A percentile compares a stretch with the other conserved stretches of the same genome.
Conservation (phyloP, 2,329 filamentous ascomycete genomes). For the Hypomyces perniciosus region DNA sequence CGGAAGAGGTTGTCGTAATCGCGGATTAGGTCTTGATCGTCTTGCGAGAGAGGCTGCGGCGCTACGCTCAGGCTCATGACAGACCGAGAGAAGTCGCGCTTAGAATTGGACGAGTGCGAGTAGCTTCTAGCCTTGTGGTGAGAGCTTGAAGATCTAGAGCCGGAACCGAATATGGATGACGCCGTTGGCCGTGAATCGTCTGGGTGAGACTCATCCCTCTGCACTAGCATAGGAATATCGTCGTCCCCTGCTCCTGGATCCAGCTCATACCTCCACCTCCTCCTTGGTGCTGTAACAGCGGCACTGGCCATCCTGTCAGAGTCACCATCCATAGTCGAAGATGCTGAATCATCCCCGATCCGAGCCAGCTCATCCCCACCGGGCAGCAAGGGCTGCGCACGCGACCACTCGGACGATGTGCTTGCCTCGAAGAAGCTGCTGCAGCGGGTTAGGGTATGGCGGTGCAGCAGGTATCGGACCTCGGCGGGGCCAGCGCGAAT, state of each 20-base stretch:
- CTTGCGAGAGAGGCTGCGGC: conserved; percentile 42
- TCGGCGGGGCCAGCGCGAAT: conserved; percentile 58
- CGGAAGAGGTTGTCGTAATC: conserved; percentile 96
- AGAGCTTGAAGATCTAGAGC: conserved; percentile 44
- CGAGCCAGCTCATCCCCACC: conserved; percentile 44
- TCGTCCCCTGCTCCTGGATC: conserved; percentile 67
- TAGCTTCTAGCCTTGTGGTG: conserved; percentile 31
- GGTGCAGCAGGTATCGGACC: conserved; percentile 80
- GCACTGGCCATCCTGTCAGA: not conserved
- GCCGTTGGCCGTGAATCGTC: conserved; percentile 6
- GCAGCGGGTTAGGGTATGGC: conserved; percentile 79
- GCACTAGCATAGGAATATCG: conserved; percentile 82
- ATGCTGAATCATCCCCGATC: conserved; percentile 41
- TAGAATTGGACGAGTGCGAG: conserved; percentile 45
- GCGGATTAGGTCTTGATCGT: conserved; percentile 70
- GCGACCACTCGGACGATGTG: conserved; percentile 69
- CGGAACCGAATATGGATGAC: conserved; percentile 28
- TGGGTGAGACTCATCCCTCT: conserved; percentile 52
- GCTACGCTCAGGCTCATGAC: conserved; percentile 68
- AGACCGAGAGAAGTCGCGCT: conserved; percentile 70
- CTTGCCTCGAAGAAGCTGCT: conserved; percentile 91
- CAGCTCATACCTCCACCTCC: conserved; percentile 80
- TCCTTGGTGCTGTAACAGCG: conserved; percentile 26
- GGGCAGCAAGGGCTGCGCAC: conserved; percentile 22
- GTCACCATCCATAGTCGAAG: conserved; percentile 18